Percentiles rank a stretch among this genome's conserved stretches.
phyloP scores from a whole-genome alignment of 345 rosid genomes.

The Eutrema yunnanense region DNA sequence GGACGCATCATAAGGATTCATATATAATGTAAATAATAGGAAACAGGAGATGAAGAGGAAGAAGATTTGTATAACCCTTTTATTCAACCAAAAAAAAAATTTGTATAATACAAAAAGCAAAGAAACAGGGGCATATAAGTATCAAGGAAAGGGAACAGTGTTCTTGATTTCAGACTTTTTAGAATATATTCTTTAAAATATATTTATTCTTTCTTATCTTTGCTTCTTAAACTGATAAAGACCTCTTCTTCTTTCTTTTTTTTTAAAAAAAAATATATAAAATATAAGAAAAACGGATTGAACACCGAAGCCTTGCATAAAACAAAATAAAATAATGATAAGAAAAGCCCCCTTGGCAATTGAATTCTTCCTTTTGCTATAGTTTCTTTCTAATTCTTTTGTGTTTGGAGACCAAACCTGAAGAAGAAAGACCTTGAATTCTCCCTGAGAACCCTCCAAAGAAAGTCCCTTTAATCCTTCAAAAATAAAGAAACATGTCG shows the following conservation, averaged over 20 bases:
- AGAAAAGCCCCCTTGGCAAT: neutral
- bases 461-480: conserved; percentile 14
- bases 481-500: conserved; percentile 17
- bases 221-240: conserved; percentile 19
- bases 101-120: conserved; percentile 3
- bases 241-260: conserved; percentile 18
- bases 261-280: neutral
- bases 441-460: conserved; percentile 18
- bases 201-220: conserved; percentile 25
- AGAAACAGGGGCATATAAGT: conserved; percentile 25
- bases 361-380: conserved; percentile 1
- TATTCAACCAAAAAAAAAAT: neutral
- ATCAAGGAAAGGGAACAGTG: conserved; percentile 29
- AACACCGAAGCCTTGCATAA: conserved; percentile 12
- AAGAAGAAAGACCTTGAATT: conserved; percentile 24
- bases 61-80: neutral
- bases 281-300: neutral
- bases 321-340: neutral
- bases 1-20: conserved; percentile 1
- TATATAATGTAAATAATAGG: neutral
- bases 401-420: conserved; percentile 3
- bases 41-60: neutral
- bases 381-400: neutral
- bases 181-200: conserved; percentile 18
- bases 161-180: conserved; percentile 29